Conservation (phyloP, 768 basidiomycete species). For the Agrocybe praecox region DNA sequence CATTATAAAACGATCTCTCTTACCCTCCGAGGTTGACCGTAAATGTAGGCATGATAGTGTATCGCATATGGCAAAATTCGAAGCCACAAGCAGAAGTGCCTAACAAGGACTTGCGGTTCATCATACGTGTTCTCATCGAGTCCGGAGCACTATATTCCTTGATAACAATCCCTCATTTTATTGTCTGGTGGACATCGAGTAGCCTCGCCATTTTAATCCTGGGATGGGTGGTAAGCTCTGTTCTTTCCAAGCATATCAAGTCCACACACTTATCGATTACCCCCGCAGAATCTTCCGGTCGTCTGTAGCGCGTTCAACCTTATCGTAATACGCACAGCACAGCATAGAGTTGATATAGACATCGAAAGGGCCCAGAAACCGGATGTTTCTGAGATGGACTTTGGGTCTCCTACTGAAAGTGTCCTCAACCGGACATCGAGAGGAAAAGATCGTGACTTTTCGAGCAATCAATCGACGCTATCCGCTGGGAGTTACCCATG, state of each 20-base stretch:
- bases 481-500: no score
- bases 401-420: neutral
- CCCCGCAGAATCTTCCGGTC: conserved; percentile 12
- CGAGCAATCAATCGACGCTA: no score
- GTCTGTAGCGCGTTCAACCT: conserved; percentile 17
- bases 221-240: conserved; percentile 7
- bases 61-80: conserved; percentile 7
- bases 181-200: conserved; percentile 14
- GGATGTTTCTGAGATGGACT: neutral
- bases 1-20: neutral
- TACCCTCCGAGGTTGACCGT: neutral
- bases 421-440: neutral
- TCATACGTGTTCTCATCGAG: conserved; percentile 11
- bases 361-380: neutral
- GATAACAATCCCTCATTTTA: conserved; percentile 13
- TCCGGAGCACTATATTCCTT: conserved; percentile 12
- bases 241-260: neutral
- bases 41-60: conserved; percentile 8
- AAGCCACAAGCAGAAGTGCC: neutral
- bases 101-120: conserved; percentile 5
- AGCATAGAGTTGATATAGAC: conserved; percentile 5
- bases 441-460: no score
- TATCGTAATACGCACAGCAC: conserved; percentile 11
- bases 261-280: neutral
- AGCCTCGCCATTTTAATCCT: conserved; percentile 5